Evolutionary conservation across 495 filamentous ascomycete genomes (phyloP).

Genomic region (Oidiodendron maius): DNA sequence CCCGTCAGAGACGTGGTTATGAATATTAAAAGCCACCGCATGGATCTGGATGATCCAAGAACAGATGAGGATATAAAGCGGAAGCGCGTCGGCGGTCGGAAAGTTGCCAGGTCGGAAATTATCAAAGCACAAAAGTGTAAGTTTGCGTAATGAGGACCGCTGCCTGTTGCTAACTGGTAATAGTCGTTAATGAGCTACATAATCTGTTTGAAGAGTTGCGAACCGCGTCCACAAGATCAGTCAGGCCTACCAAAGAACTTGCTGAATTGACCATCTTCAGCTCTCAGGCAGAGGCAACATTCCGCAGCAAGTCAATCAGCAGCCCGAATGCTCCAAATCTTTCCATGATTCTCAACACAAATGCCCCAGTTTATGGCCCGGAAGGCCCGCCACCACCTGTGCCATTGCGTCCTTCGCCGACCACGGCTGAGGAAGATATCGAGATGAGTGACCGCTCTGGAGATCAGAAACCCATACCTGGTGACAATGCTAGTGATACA

Average conservation of each 20-base stretch:
- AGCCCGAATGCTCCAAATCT: constrained; percentile 19
- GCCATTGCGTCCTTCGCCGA: background rate
- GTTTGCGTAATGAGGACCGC: constrained; percentile 22
- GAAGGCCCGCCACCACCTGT: constrained; percentile 18
- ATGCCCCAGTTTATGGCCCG: constrained; percentile 25
- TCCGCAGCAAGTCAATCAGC: constrained; percentile 48
- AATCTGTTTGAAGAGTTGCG: constrained; percentile 70
- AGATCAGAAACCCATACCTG: constrained; percentile 4
- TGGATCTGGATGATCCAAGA: constrained; percentile 41
- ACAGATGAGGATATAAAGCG: constrained; percentile 46
- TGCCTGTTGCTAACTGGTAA: constrained; percentile 4
- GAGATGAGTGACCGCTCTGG: constrained; percentile 22
- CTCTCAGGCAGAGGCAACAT: constrained; percentile 50
- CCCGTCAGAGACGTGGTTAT: constrained; percentile 77
- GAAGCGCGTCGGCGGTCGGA: constrained; percentile 57
- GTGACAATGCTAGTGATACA: constrained; percentile 20
- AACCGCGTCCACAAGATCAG: constrained; percentile 42
- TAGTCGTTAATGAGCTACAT: constrained; percentile 64
- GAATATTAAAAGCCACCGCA: constrained; percentile 57
- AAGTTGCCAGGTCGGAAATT: constrained; percentile 54
- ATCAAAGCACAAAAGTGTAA: constrained; percentile 66
- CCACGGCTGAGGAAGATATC: constrained; percentile 15
- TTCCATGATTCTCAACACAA: constrained; percentile 26
- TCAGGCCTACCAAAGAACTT: constrained; percentile 68
- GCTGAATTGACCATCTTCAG: constrained; percentile 74